Conservation (phyloP, 805 yeast genomes). For the Saccharomycopsis fermentans region DNA sequence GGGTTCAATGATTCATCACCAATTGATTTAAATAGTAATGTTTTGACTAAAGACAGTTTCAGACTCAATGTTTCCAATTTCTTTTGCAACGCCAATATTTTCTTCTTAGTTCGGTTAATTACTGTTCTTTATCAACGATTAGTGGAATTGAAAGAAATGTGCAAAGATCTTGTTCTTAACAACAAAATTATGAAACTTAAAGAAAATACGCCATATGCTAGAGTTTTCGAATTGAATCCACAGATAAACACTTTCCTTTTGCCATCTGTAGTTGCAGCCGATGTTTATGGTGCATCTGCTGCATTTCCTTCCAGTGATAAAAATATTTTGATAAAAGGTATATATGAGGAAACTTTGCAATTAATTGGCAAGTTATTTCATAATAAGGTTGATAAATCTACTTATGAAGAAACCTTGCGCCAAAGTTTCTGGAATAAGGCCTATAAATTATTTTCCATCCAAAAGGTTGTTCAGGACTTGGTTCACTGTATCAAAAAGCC, state of each 20-base stretch:
- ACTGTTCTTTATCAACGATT: conserved; percentile 75
- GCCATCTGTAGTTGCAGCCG: conserved; percentile 3
- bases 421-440: conserved; percentile 94
- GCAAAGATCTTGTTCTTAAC: conserved; percentile 45
- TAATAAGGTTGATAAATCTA: conserved; percentile 85
- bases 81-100: conserved; percentile 81
- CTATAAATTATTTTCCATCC: conserved; percentile 83
- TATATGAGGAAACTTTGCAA: conserved; percentile 63
- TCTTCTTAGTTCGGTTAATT: conserved; percentile 80
- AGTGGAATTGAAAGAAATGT: conserved; percentile 62
- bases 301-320: not conserved
- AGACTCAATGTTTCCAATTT: conserved; percentile 34
- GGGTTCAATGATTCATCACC: conserved; percentile 2
- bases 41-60: not conserved
- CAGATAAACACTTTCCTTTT: not conserved
- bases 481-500: conserved; percentile 24
- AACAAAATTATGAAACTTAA: conserved; percentile 57
- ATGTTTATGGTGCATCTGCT: not conserved
- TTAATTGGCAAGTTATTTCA: conserved; percentile 71
- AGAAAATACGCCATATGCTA: conserved; percentile 64
- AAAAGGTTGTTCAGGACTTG: conserved; percentile 76
- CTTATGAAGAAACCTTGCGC: conserved; percentile 91
- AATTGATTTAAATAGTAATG: conserved; percentile 1
- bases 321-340: not conserved
- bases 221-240: conserved; percentile 56